Evolutionary conservation across 768 basidiomycete genomes (phyloP).

Genomic region (Suillus cothurnatus): DNA sequence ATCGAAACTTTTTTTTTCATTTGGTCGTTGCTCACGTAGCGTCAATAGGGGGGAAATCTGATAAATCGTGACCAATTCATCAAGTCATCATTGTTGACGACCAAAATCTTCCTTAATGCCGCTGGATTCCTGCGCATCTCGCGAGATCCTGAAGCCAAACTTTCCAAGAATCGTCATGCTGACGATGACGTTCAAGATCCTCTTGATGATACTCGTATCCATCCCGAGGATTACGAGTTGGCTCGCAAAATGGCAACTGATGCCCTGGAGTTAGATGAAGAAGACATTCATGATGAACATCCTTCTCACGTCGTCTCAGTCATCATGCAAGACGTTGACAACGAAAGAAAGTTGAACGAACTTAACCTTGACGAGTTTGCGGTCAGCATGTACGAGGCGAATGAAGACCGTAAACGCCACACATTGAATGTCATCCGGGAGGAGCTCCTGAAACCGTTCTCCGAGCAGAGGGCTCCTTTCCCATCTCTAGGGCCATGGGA

Average conservation of each 20-base stretch:
- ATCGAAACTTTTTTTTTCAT: constrained; percentile 27
- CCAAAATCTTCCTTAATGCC: constrained; percentile 90
- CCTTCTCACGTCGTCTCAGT: constrained; percentile 86
- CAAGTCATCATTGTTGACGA: constrained; percentile 75
- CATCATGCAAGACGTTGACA: constrained; percentile 83
- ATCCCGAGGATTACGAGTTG: constrained; percentile 96
- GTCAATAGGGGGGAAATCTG: constrained; percentile 77
- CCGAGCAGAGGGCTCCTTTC: constrained; percentile 73
- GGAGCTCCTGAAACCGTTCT: constrained; percentile 81
- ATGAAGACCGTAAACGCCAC: constrained; percentile 84
- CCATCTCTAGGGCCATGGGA: constrained; percentile 70
- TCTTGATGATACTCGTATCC: constrained; percentile 92
- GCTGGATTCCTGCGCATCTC: constrained; percentile 89
- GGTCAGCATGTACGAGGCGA: constrained; percentile 82
- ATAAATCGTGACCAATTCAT: constrained; percentile 89
- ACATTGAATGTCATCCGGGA: constrained; percentile 86
- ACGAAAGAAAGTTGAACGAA: constrained; percentile 80
- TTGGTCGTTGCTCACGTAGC: constrained; percentile 1
- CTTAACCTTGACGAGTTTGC: constrained; percentile 97
- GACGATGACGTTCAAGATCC: constrained; percentile 82
- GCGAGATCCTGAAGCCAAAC: constrained; percentile 66
- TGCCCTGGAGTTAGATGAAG: constrained; percentile 95
- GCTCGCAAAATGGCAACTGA: constrained; percentile 99
- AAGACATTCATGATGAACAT: constrained; percentile 91
- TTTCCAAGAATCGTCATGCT: constrained; percentile 56